Conservation (phyloP, 768 basidiomycete genomes). For the Kwoniella dejecticola region DNA sequence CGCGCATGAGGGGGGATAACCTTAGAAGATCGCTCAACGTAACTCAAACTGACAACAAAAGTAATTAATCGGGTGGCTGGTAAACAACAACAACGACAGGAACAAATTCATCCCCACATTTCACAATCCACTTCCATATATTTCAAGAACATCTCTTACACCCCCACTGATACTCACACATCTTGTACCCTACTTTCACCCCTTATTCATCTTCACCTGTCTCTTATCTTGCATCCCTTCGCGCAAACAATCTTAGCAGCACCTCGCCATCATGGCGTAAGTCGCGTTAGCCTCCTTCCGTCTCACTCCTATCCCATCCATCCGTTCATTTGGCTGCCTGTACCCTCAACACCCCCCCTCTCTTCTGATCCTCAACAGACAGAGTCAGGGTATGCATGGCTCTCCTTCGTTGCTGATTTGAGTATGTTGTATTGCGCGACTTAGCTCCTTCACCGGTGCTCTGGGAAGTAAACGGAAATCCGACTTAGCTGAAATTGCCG, state of each 20-base stretch:
- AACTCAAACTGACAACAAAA: neutral
- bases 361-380: too few species aligned
- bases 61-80: constrained; percentile 5
- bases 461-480: constrained; percentile 37
- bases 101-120: constrained; percentile 1
- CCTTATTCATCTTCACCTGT: neutral
- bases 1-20: neutral
- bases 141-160: neutral
- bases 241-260: neutral
- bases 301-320: neutral
- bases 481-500: constrained; percentile 46
- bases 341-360: too few species aligned
- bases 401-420: too few species aligned
- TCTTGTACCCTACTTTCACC: constrained; percentile 3
- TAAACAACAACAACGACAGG: neutral
- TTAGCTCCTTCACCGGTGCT: constrained; percentile 30
- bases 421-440: too few species aligned
- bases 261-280: constrained; percentile 20
- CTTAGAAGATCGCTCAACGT: constrained; percentile 10
- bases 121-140: neutral
- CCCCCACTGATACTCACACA: neutral
- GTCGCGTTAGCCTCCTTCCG: neutral
- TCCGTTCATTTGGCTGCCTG: too few species aligned
- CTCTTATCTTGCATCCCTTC: neutral
- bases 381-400: too few species aligned